Evolutionary conservation across 169 alveolate genomes (phyloP).

Genomic region (Blepharisma undulans): DNA sequence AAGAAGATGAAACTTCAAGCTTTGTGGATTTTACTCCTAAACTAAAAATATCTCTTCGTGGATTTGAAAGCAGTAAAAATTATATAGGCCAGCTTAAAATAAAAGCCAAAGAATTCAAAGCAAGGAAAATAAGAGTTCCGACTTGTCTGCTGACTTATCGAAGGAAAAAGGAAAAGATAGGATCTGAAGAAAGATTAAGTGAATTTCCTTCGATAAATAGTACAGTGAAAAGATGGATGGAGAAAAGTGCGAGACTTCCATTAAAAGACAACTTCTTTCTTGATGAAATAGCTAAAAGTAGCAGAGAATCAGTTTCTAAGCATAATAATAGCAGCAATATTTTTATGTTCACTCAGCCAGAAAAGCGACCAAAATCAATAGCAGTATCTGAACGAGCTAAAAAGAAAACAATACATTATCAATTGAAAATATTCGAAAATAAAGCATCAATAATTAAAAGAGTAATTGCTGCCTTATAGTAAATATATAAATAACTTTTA

Average conservation of each 20-base stretch:
- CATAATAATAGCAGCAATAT: neutral
- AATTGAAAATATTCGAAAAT: neutral
- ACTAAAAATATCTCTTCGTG: neutral
- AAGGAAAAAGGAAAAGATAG: neutral
- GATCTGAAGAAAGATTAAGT: neutral
- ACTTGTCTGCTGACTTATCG: neutral
- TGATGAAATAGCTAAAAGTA: neutral
- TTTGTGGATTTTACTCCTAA: neutral
- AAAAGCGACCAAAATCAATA: neutral
- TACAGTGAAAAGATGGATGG: neutral
- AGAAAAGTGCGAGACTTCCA: neutral
- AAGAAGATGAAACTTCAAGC: neutral
- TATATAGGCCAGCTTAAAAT: neutral
- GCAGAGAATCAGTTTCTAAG: neutral
- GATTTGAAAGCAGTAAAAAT: neutral
- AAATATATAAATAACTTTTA: no score
- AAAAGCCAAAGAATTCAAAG: neutral
- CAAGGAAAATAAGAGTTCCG: neutral
- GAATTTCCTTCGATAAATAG: neutral
- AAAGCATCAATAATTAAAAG: neutral
- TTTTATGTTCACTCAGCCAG: neutral
- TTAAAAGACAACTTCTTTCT: neutral
- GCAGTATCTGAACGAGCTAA: neutral
- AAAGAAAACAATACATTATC: neutral
- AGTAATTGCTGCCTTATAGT: neutral